Evolutionary conservation across 495 filamentous ascomycete species (phyloP), one percentile per base, ranked within the genome.

Genomic region (Mytilinidion resinicola): DNA sequence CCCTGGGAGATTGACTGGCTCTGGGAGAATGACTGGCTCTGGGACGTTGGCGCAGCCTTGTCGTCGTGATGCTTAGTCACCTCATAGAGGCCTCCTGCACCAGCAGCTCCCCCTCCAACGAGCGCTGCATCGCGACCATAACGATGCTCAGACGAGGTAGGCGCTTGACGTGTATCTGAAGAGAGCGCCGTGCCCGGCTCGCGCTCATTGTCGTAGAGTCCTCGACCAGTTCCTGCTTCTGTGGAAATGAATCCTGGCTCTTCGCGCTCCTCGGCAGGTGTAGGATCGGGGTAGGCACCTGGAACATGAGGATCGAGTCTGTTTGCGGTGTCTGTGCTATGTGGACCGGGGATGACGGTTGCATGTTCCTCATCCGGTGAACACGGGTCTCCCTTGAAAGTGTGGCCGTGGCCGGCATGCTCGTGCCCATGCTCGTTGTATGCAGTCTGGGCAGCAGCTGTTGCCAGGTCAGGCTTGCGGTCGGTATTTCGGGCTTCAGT

Each of bases 81-180:
- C 36, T 55, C 65, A 48, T 65, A 63, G 3, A 50, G 53, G 1
- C 56, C 60, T 1, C 25, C 47, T 11, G 48, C 66, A 53, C 49
- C 53, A 1, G 60, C 64, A 30, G 56, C 64, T 12, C 49, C 58
- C 11, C 38, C 61, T 17, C 64, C 64, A 5, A 46, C 66, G 37
- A 69, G 12, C 15, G 60, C 66, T 15, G 68, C 63, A 48, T 67
- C 66, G 5, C 64, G 50, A 20, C 65, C 68, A 30, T 61, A 58
- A 49, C 70, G 62, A 17, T 58, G 59, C 9, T 60, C 56, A 14
- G n/a, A 19, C 25, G 25, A 30, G 6, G 25, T 30, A 30, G 25
- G 25, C 25, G 25, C 25, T 30, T 30, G 25, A 6, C 25, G 25
- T 6, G 25, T 30, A 30, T 30, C 25, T 6, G 25, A 30, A 30